Evolutionary conservation across 257 asterid genomes (phyloP).

Genomic region (Gentiana dahurica): DNA sequence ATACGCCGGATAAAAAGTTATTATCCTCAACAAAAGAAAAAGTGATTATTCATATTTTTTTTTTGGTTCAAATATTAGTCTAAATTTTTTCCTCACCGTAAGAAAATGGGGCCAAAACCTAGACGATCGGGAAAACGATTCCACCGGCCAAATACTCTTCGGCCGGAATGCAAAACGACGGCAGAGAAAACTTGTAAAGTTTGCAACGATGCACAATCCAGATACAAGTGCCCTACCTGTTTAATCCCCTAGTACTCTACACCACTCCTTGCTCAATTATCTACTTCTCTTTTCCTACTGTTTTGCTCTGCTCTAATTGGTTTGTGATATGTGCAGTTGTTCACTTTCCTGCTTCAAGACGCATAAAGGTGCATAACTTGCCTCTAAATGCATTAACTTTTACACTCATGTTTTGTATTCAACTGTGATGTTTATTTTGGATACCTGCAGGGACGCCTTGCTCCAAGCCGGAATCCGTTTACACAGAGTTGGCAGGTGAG

Average conservation of each 20-base stretch:
- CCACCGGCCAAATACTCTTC: no score
- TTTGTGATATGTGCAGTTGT: constrained; percentile 35
- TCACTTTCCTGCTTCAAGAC: constrained; percentile 72
- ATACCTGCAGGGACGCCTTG: constrained; percentile 60
- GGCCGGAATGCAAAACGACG: constrained; percentile 19
- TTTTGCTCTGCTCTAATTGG: constrained; percentile 6
- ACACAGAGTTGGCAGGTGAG: constrained; percentile 14
- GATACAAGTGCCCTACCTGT: constrained; percentile 86
- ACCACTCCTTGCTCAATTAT: not conserved
- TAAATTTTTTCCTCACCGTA: no score
- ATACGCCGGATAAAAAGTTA: no score
- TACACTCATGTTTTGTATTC: not conserved
- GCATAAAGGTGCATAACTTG: constrained; percentile 49
- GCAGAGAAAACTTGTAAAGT: constrained; percentile 51
- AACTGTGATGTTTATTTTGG: not conserved
- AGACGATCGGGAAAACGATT: no score
- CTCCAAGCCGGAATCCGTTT: constrained; percentile 29
- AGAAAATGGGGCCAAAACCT: no score
- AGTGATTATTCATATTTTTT: no score
- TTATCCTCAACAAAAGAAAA: no score
- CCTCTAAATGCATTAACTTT: not conserved
- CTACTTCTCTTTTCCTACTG: not conserved
- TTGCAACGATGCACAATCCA: constrained; percentile 54
- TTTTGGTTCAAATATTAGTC: no score
- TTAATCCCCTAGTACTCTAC: constrained; percentile 49